Percentiles rank a stretch among this genome's conserved stretches.
Evolutionary conservation across 1,139 yeast genomes (phyloP).

Genomic region (Pneumocystis jirovecii): DNA sequence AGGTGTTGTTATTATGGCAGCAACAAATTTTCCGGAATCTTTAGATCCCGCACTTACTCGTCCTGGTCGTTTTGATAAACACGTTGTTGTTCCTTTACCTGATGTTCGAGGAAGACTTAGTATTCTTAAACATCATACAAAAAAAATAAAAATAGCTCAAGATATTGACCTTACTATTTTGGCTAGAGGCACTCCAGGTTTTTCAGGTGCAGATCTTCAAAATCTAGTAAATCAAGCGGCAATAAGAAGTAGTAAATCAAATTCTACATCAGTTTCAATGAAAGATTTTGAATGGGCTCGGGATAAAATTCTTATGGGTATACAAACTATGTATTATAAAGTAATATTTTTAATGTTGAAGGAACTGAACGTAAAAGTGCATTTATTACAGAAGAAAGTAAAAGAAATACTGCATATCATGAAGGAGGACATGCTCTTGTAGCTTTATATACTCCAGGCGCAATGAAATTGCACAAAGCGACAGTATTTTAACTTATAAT

Average conservation of each 20-base stretch:
- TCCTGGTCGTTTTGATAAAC: constrained; percentile 96
- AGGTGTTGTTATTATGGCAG: constrained; percentile 92
- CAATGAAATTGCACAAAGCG: constrained; percentile 90
- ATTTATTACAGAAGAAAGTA: constrained; percentile 91
- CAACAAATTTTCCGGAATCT: constrained; percentile 94
- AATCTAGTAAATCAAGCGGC: constrained; percentile 97
- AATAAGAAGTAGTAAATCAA: constrained; percentile 82
- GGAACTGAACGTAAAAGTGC: constrained; percentile 84
- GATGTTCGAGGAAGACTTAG: constrained; percentile 96
- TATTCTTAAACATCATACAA: constrained; percentile 82
- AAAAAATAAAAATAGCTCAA: constrained; percentile 69
- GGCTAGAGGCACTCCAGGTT: constrained; percentile 95
- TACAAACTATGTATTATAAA: neutral
- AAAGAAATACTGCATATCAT: constrained; percentile 90
- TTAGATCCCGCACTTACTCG: constrained; percentile 92
- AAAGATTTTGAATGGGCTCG: constrained; percentile 96
- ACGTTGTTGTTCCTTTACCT: constrained; percentile 88
- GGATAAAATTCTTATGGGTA: constrained; percentile 87
- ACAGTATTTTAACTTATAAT: constrained; percentile 27
- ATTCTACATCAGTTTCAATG: constrained; percentile 84
- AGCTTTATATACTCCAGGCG: constrained; percentile 93
- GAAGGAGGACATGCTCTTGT: constrained; percentile 99
- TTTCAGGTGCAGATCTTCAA: constrained; percentile 93
- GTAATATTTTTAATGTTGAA: neutral
- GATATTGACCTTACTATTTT: constrained; percentile 76